Conservation (phyloP, 2,329 filamentous ascomycete species). For the Fusarium metavorans region DNA sequence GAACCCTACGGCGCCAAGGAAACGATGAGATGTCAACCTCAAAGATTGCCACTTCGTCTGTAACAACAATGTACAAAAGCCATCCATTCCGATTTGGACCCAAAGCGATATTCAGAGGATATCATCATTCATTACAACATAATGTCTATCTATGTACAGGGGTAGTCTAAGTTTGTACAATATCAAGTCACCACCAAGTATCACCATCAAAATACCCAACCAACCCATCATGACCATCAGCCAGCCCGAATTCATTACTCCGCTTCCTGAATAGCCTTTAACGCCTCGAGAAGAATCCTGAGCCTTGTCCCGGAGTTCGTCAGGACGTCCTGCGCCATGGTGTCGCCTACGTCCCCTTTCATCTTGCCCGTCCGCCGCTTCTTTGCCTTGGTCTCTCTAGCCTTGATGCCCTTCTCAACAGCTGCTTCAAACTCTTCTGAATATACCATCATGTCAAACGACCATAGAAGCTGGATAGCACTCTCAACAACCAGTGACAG, state of each 20-base stretch:
- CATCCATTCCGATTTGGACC: neutral
- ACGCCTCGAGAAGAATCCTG: constrained; percentile 51
- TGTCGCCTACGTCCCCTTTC: constrained; percentile 53
- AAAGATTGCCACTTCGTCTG: neutral
- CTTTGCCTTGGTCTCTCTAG: constrained; percentile 61
- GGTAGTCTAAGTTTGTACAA: constrained; percentile 40
- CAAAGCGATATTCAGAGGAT: constrained; percentile 3
- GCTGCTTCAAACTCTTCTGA: constrained; percentile 53
- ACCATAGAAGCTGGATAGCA: constrained; percentile 67
- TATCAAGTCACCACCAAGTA: constrained; percentile 9
- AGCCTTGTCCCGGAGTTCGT: constrained; percentile 60
- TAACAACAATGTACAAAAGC: constrained; percentile 31
- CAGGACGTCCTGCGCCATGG: constrained; percentile 57
- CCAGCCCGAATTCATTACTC: constrained; percentile 20
- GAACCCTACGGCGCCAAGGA: constrained; percentile 60
- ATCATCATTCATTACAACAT: constrained; percentile 42
- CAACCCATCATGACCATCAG: neutral
- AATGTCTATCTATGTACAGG: constrained; percentile 35
- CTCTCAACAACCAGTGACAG: constrained; percentile 77
- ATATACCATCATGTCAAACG: constrained; percentile 50
- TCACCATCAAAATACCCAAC: neutral
- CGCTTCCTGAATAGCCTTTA: constrained; percentile 42
- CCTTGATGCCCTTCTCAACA: constrained; percentile 60
- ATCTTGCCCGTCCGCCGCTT: constrained; percentile 53
- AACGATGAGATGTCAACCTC: constrained; percentile 32